phyloP scores from a whole-genome alignment of 2,329 filamentous ascomycete species.

The Aureobasidium namibiae region DNA sequence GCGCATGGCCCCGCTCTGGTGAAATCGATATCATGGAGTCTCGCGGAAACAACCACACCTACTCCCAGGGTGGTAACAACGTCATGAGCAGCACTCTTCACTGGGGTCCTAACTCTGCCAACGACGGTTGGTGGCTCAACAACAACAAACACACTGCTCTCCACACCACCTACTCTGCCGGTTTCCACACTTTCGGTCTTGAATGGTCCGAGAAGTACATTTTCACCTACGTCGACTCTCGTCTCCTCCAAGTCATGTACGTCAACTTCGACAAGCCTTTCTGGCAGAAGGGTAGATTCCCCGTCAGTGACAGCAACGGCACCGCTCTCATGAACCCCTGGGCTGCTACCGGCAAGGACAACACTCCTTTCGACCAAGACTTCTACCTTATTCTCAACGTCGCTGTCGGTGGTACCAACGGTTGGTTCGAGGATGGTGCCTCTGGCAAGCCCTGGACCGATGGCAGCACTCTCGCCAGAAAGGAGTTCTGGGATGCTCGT shows the following conservation, averaged over 20 bases:
- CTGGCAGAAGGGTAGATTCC: constrained; percentile 32
- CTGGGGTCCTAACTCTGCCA: constrained; percentile 65
- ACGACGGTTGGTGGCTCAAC: constrained; percentile 77
- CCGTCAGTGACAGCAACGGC: constrained; percentile 26
- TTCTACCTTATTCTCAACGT: constrained; percentile 36
- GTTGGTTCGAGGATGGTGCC: constrained; percentile 71
- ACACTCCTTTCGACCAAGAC: constrained; percentile 34
- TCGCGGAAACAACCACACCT: constrained; percentile 74
- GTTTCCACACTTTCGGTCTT: constrained; percentile 69
- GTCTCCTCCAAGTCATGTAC: constrained; percentile 73
- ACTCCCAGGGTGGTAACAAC: constrained; percentile 70
- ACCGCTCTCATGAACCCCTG: constrained; percentile 31
- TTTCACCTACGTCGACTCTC: constrained; percentile 77
- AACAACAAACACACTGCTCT: constrained; percentile 68
- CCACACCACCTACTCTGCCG: constrained; percentile 62
- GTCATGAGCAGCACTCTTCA: constrained; percentile 72
- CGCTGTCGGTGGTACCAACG: constrained; percentile 37
- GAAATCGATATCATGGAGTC: constrained; percentile 79
- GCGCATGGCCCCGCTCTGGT: constrained; percentile 68
- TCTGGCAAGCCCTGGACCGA: constrained; percentile 75
- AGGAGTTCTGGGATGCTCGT: constrained; percentile 63
- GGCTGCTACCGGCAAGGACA: constrained; percentile 27
- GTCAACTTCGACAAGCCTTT: constrained; percentile 42
- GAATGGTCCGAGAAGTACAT: constrained; percentile 86
- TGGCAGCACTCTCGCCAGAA: constrained; percentile 54